Base-by-base conservation (phyloP, 257 asterid species). In the Salvia rosmarinus region DNA sequence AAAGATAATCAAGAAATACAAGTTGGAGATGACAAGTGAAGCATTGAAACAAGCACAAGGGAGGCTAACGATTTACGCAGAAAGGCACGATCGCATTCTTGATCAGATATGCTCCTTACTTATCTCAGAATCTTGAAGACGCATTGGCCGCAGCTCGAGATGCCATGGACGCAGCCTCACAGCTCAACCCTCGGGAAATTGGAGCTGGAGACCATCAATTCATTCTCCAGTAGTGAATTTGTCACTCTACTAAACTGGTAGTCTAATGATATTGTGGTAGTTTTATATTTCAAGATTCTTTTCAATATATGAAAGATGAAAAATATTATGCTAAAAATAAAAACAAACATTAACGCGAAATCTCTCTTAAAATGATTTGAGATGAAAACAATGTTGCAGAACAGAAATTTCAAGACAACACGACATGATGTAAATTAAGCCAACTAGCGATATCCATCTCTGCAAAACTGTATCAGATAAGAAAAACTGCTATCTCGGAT, bases 11-110 rank as follows among this genome's bases (percentile, higher is more conserved):
- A 43, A 17, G 46, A 37, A 11, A 0, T 12, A 56, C 20, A 46
- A 67, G 9, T 7, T 77, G 70, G 64, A 64, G 70, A 64, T 71
- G 3, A 64, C 64, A 44, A 64, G 32, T 5, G 70, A 35, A 49
- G 73, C 64, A 47, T 25, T 77, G 69, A 55, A 77, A 12, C 58
- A 71, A 71, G 77, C 81, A 4, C 70, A 71, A 49, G 74, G 50
- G 16, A 64, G 73, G 23, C 14, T 46, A 37, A 56, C 0, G 7
- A 70, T 72, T 49, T 77, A 81, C 9, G 79, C n/a, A 71, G 84
- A 85, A 59, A 77, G 91, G 46, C 88, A 85, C 6, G 90, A 82
- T 14, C 54, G 30, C 17, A 71, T 88, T 43, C 82, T 88, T 14
- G 44, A 40, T 14, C 82, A 83, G 42, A 70, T 83, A 4, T 78